Percentiles rank a stretch among this genome's conserved stretches.
phyloP scores from a whole-genome alignment of 352 stramenopile genomes.

The Phytophthora europaea region DNA sequence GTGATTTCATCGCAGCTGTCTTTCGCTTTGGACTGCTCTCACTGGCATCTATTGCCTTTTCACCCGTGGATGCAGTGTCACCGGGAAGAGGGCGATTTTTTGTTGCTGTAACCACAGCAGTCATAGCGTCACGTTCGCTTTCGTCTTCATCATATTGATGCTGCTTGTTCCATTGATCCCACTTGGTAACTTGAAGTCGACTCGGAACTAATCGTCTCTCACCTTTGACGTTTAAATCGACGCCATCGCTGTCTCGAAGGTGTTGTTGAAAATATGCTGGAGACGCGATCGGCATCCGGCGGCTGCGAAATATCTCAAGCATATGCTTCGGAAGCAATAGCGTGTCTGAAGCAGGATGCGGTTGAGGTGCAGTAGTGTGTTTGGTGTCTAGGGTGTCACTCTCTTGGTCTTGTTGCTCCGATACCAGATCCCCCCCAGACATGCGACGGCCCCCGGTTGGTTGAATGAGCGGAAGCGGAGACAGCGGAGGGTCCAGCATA shows the following conservation, averaged over 20 bases:
- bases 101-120: constrained; percentile 14
- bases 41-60: not conserved
- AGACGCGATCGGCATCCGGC: constrained; percentile 75
- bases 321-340: constrained; percentile 74
- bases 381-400: not conserved
- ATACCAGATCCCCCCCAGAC: constrained; percentile 12
- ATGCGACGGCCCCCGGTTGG: constrained; percentile 24
- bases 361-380: not conserved
- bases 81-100: not conserved
- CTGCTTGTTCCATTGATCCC: constrained; percentile 52
- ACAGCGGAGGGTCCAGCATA: constrained; percentile 32
- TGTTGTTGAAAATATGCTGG: constrained; percentile 61
- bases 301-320: constrained; percentile 73
- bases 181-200: constrained; percentile 48
- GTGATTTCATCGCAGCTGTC: constrained; percentile 4
- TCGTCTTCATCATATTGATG: constrained; percentile 25
- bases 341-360: constrained; percentile 31
- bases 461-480: constrained; percentile 40
- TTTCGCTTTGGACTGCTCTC: constrained; percentile 9
- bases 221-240: constrained; percentile 1
- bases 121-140: constrained; percentile 32
- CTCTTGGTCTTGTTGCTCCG: constrained; percentile 14
- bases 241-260: constrained; percentile 40
- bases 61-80: not conserved
- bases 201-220: constrained; percentile 9